Conservation (phyloP, 495 filamentous ascomycete species). For the Paragyromitra xinjiangensis region DNA sequence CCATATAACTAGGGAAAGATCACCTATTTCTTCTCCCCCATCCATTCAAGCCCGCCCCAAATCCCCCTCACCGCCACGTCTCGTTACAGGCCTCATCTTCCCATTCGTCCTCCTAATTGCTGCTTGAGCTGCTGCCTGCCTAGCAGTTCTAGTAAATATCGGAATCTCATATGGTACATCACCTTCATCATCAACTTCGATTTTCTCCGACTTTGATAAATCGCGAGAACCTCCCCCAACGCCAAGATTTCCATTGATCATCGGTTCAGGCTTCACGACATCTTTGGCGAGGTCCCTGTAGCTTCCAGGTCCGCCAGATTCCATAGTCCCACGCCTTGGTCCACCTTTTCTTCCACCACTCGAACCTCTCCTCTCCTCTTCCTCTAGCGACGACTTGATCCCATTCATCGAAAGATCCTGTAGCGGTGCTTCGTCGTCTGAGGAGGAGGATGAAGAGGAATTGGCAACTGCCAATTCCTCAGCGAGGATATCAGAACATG, state of each 20-base stretch:
- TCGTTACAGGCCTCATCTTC: not conserved
- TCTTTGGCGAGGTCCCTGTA: not conserved
- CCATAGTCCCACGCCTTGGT: not conserved
- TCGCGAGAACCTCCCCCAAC: not conserved
- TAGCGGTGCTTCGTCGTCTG: not conserved
- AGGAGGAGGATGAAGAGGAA: not conserved
- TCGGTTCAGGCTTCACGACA: not conserved
- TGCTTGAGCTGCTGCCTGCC: constrained; percentile 40
- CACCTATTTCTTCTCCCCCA: not conserved
- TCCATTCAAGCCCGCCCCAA: not conserved
- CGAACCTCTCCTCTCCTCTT: not conserved
- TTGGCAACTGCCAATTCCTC: constrained; percentile 15
- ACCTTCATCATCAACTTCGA: constrained; percentile 24
- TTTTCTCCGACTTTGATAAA: not conserved
- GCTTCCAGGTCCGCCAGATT: not conserved
- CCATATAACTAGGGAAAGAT: not conserved
- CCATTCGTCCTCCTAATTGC: constrained; percentile 16
- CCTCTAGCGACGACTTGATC: not conserved
- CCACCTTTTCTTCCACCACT: not conserved
- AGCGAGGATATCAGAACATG: constrained; percentile 36
- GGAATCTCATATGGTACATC: constrained; percentile 29
- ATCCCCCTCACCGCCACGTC: not conserved
- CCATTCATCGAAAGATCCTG: not conserved
- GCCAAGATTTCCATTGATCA: not conserved
- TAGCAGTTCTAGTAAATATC: constrained; percentile 36